phyloP scores from a whole-genome alignment of 2,329 filamentous ascomycete genomes.

The Bipolaris cookei region DNA sequence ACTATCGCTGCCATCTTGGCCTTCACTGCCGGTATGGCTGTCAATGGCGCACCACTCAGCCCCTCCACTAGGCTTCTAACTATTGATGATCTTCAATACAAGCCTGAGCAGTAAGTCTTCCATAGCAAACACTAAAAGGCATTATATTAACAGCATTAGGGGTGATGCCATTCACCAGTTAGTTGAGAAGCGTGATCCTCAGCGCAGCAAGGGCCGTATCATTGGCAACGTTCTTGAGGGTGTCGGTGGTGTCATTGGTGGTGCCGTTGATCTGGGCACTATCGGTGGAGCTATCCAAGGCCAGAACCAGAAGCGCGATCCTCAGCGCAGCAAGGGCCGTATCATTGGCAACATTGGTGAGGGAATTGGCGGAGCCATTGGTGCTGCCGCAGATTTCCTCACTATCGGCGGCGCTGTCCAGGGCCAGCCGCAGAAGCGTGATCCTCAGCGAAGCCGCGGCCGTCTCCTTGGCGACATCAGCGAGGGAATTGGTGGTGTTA shows the following conservation, averaged over 20 bases:
- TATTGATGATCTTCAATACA: background rate
- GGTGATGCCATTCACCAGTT: background rate
- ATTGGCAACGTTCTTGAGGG: no score
- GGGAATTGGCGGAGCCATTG: no score
- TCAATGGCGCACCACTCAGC: background rate
- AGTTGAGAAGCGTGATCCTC: background rate
- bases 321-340: background rate
- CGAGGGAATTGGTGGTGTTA: background rate
- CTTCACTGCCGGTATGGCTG: slow-evolving; percentile 4
- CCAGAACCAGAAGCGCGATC: background rate
- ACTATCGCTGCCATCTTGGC: slow-evolving; percentile 4
- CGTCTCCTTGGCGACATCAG: no score
- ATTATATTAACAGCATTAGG: background rate
- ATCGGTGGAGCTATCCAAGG: background rate
- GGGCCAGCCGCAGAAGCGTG: background rate
- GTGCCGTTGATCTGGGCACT: no score
- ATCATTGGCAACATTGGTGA: no score
- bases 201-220: background rate
- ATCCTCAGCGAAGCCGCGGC: background rate
- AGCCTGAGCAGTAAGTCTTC: background rate
- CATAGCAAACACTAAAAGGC: background rate
- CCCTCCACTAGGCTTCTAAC: background rate
- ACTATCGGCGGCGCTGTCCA: background rate
- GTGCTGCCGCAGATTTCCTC: no score
- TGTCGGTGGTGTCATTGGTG: no score